Evolutionary conservation across 1,284 basidiomycete species (phyloP).

Genomic region (Apiotrichum porosum): DNA sequence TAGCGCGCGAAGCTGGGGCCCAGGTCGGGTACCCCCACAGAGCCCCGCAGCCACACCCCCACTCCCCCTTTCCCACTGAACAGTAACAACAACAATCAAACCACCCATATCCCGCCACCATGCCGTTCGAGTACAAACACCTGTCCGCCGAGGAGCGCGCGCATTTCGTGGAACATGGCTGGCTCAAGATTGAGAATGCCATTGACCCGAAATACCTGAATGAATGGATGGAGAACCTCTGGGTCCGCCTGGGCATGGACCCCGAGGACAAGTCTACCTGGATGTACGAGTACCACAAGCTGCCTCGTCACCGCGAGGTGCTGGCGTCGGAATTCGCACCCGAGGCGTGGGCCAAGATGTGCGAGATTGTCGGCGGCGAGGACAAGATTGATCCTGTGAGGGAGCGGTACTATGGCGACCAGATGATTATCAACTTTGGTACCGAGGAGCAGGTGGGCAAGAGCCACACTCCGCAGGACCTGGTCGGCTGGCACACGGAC

Average conservation of each 20-base stretch:
- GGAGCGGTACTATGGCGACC: slow-evolving; percentile 33
- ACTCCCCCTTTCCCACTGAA: not conserved
- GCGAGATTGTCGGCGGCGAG: slow-evolving; percentile 33
- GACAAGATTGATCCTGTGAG: slow-evolving; percentile 28
- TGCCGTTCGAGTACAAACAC: slow-evolving; percentile 17
- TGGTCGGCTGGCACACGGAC: slow-evolving; percentile 29
- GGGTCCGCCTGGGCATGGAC: slow-evolving; percentile 36
- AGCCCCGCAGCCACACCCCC: not conserved
- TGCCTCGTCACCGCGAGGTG: slow-evolving; percentile 31
- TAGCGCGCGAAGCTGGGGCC: not conserved
- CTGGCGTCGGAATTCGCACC: slow-evolving; percentile 27
- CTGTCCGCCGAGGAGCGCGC: slow-evolving; percentile 19
- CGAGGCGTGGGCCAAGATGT: slow-evolving; percentile 30
- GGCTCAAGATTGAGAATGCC: slow-evolving; percentile 30
- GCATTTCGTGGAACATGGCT: slow-evolving; percentile 36
- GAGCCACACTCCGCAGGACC: slow-evolving; percentile 4
- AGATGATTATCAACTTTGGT: slow-evolving; percentile 36
- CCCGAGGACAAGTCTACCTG: slow-evolving; percentile 38
- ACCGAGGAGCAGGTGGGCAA: slow-evolving; percentile 10
- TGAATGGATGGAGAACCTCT: slow-evolving; percentile 30
- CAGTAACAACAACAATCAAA: too few species aligned
- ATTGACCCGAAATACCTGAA: slow-evolving; percentile 23
- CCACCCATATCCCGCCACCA: too few species aligned
- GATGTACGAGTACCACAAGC: slow-evolving; percentile 31
- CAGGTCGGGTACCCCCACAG: too few species aligned